Percentiles rank a stretch among this genome's conserved stretches.
Conservation (phyloP, 1,284 basidiomycete species). For the Cerrena zonata region DNA sequence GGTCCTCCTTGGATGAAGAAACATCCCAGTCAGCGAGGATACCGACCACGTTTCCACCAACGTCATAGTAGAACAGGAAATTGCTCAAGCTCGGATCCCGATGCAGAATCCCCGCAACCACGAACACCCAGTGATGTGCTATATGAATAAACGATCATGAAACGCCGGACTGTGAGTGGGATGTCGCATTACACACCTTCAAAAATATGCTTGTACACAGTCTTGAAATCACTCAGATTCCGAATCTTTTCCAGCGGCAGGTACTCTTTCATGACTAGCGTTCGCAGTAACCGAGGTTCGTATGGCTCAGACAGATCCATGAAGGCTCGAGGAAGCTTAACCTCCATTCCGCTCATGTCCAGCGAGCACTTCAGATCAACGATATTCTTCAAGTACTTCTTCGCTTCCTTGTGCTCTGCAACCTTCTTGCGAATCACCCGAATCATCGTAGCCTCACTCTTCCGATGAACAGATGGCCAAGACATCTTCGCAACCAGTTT, state of each 20-base stretch:
- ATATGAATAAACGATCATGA: background rate
- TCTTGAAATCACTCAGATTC: background rate
- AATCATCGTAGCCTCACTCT: conserved; percentile 1
- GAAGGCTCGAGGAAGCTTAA: background rate
- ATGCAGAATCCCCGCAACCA: background rate
- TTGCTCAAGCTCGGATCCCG: conserved; percentile 5
- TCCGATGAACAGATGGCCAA: conserved; percentile 2
- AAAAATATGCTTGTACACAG: background rate
- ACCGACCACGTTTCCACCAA: background rate
- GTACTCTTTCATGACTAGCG: conserved; percentile 2
- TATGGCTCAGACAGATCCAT: background rate
- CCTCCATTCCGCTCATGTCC: background rate
- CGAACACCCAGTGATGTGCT: conserved; percentile 4
- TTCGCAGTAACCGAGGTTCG: background rate
- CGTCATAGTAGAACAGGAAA: conserved; percentile 3
- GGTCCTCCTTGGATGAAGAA: background rate
- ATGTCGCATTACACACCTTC: background rate
- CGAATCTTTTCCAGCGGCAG: background rate
- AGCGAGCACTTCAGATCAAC: background rate
- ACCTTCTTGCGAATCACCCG: background rate
- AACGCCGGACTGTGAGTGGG: background rate
- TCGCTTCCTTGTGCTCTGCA: background rate
- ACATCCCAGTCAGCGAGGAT: background rate
- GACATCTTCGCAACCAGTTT: conserved; percentile 9
- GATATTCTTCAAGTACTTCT: conserved; percentile 4